These are phyloP conservation scores for Fusarium metavorans DNA, from an alignment of 2,329 filamentous ascomycete species.

Conservation along the genomic window DNA sequence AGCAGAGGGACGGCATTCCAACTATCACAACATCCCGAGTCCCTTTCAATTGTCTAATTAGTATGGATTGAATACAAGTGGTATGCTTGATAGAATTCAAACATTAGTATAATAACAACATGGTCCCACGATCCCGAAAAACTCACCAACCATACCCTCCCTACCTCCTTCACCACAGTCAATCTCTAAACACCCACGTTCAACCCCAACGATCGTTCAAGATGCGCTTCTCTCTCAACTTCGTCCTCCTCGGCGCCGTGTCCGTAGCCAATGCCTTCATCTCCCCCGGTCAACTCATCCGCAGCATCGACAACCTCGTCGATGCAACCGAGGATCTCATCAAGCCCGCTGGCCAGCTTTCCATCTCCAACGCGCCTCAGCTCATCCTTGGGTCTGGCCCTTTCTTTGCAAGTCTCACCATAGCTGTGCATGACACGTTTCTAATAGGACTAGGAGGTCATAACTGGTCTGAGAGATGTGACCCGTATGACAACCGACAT, in stretches of 20 bases:
- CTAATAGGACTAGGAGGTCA: not conserved
- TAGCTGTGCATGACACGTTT: too few species aligned
- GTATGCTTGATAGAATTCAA: not conserved
- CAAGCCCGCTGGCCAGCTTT: not conserved
- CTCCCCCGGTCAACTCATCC: not conserved
- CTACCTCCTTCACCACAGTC: not conserved
- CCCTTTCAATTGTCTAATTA: not conserved
- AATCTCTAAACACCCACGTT: not conserved
- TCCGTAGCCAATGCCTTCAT: not conserved
- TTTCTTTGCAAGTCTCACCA: not conserved
- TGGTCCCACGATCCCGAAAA: not conserved
- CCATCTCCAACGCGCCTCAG: not conserved
- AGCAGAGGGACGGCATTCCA: not conserved
- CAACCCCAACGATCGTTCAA: not conserved
- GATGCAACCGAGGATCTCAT: not conserved
- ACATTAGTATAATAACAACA: not conserved
- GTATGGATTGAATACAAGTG: not conserved
- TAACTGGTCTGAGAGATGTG: not conserved
- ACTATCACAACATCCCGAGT: not conserved
- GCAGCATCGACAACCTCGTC: not conserved
- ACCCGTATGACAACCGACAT: not conserved
- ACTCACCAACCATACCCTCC: not conserved
- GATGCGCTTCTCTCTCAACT: not conserved
- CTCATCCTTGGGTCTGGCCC: not conserved
- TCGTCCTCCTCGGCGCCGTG: not conserved